Base-by-base conservation (phyloP, 2,329 filamentous ascomycete genomes). In the Talaromyces marneffei region DNA sequence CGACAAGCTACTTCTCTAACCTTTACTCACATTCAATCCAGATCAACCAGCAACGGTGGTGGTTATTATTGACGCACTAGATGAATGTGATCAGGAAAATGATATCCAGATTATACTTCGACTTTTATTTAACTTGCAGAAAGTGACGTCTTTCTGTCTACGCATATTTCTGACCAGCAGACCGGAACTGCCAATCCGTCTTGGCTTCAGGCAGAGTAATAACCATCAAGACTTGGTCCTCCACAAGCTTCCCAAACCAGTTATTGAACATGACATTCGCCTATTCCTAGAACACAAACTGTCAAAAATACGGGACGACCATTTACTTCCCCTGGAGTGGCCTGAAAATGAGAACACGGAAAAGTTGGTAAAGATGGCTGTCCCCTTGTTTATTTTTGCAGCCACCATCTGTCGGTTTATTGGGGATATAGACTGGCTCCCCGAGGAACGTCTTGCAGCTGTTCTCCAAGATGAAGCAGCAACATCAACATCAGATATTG, bases 91-190 rank as follows among this genome's bases (percentile, higher is more conserved):
- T 3, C 60, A 61, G 48, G 66, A 70, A 57, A 54, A 65, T 16
- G 63, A 70, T 55, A 64, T 68, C 8, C 58, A 35, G 33, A 57
- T 64, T 12, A 66, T 73, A 20, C 27, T 71, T 25, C 63, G 52
- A 25, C 65, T 71, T 8, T 55, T 71, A 16, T 56, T 63, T 10
- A 37, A 56, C 31, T 18, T 66, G 8, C 56, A 56, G 40, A 23
- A 57, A 18, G 39, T 50, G 39, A 59, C 53, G 18, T 65, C 50
- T 27, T 33, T 66, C 14, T 65, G 57, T 33, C 52, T 73, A 37
- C 68, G 68, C 54, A 39, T 72, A 18, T 67, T 73, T 54, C 40
- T 74, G 9, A 74, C 70, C 5, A 73, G 71, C 62, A 64, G 71
- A 57, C 68, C 69, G 2, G 65, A 70, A 57, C 48, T 63, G n/a